These are phyloP conservation scores for Botrytis hyacinthi DNA, from an alignment of 2,329 filamentous ascomycete species.

Conservation along the genomic window DNA sequence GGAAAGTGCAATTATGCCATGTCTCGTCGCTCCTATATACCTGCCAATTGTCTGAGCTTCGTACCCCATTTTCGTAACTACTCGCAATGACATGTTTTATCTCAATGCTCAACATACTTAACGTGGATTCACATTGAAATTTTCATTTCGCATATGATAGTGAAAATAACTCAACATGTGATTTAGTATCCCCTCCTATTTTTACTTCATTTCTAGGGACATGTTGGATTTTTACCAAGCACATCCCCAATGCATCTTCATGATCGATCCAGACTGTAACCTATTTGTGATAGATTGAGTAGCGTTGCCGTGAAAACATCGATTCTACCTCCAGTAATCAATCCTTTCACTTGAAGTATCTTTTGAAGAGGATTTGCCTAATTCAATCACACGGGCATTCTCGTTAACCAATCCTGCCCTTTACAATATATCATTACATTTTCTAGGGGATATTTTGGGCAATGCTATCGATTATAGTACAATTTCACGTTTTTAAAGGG, in stretches of 20 bases:
- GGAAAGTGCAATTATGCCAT: not conserved
- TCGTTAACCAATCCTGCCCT: not conserved
- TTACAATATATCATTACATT: not conserved
- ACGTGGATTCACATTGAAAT: not conserved
- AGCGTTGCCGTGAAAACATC: not conserved
- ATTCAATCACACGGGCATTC: not conserved
- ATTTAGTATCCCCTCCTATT: too few species aligned
- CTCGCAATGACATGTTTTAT: not conserved
- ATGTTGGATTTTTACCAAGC: not conserved
- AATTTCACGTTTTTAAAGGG: not conserved
- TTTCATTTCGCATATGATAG: not conserved
- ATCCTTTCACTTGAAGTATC: not conserved
- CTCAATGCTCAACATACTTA: too few species aligned
- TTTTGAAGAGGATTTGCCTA: rapidly evolving
- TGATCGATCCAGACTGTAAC: not conserved
- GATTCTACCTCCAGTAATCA: not conserved
- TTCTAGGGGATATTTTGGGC: not conserved
- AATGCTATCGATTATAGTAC: not conserved
- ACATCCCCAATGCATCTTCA: not conserved
- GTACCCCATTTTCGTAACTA: not conserved
- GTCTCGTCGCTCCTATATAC: not conserved
- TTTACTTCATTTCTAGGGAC: not conserved
- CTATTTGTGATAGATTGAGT: not conserved
- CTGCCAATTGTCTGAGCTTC: not conserved
- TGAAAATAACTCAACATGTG: not conserved